Percentiles rank a stretch among this genome's conserved stretches.
phyloP scores from a whole-genome alignment of 306 rosid species.

The Ormosia emarginata region DNA sequence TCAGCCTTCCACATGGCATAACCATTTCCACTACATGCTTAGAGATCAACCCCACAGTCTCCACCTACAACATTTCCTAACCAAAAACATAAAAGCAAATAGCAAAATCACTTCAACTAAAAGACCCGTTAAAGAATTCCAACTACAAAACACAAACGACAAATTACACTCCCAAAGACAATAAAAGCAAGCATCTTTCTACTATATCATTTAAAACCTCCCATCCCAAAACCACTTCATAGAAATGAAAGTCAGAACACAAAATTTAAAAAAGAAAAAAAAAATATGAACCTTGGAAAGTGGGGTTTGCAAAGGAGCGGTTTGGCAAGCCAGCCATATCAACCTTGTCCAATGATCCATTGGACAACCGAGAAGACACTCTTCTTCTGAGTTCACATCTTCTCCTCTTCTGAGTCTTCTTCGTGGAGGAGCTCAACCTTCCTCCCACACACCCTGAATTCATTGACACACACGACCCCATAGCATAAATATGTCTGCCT shows the following conservation, averaged over 20 bases:
- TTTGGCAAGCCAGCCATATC: slow-evolving; percentile 33
- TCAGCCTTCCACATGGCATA: not conserved
- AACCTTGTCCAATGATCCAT: slow-evolving; percentile 43
- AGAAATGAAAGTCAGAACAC: not conserved
- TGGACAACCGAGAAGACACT: slow-evolving; percentile 44
- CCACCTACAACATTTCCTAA: not conserved
- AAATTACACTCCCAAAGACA: slow-evolving; percentile 5
- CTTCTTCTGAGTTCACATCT: slow-evolving; percentile 32
- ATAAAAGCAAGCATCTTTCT: not conserved
- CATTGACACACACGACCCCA: slow-evolving; percentile 75
- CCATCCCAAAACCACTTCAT: not conserved
- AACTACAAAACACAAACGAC: not conserved
- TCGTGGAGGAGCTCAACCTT: slow-evolving; percentile 36
- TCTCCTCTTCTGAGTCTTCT: slow-evolving; percentile 29
- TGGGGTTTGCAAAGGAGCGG: slow-evolving; percentile 43
- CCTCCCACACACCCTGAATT: slow-evolving; percentile 50
- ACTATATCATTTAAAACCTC: not conserved
- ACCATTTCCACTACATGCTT: not conserved
- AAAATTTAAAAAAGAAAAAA: not conserved
- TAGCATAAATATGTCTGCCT: slow-evolving; percentile 28
- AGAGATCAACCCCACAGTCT: not conserved
- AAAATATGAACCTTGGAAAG: slow-evolving; percentile 50
- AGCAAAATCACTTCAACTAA: not conserved
- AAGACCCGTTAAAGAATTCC: not conserved
- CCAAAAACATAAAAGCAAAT: not conserved